Conservation (phyloP, 1,284 basidiomycete species). For the Ceratobasidium sp. region DNA sequence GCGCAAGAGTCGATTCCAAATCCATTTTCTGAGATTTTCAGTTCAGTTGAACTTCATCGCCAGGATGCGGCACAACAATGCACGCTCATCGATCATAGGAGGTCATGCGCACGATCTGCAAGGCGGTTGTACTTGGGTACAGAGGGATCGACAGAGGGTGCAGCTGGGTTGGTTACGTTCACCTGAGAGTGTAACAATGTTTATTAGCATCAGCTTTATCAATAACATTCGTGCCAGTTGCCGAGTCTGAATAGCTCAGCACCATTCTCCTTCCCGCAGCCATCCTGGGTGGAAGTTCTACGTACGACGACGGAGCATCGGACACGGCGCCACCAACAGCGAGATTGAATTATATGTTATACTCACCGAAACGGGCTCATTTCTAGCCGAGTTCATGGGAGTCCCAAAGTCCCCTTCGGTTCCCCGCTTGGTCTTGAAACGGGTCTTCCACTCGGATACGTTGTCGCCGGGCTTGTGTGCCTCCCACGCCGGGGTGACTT, state of each 20-base stretch:
- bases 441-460: slow-evolving; percentile 43
- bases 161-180: background rate
- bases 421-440: slow-evolving; percentile 41
- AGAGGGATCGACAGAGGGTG: background rate
- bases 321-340: slow-evolving; percentile 1
- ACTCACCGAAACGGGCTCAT: slow-evolving; percentile 32
- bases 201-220: slow-evolving; percentile 10
- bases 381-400: slow-evolving; percentile 17
- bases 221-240: background rate
- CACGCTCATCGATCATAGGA: slow-evolving; percentile 24
- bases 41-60: slow-evolving; percentile 13
- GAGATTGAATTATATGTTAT: background rate
- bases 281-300: slow-evolving; percentile 39
- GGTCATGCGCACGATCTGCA: slow-evolving; percentile 34
- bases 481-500: slow-evolving; percentile 41
- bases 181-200: background rate
- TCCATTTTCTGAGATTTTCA: background rate
- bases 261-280: slow-evolving; percentile 37
- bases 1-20: slow-evolving; percentile 22
- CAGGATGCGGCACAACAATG: background rate
- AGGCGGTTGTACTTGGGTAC: slow-evolving; percentile 12
- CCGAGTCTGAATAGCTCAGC: slow-evolving; percentile 10
- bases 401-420: slow-evolving; percentile 35
- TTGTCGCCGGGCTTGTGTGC: slow-evolving; percentile 42
- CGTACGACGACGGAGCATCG: slow-evolving; percentile 17